These are phyloP conservation scores for Gracilaria vermiculophylla DNA, from an alignment of 23 red algal species.

Conservation along the genomic window DNA sequence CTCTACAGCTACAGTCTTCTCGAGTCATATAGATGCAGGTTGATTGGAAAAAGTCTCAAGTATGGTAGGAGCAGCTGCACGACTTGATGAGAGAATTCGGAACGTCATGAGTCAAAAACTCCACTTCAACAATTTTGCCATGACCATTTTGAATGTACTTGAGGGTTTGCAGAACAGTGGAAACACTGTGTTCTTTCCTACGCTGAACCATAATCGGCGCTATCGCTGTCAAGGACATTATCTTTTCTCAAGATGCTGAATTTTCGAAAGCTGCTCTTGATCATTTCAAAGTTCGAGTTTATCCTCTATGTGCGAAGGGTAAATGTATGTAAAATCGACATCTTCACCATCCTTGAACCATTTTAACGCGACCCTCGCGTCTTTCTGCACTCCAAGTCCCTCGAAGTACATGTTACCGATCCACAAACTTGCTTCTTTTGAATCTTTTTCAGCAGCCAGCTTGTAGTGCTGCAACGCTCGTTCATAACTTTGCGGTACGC, in stretches of 20 bases:
- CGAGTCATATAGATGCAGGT: no score
- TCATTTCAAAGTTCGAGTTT: not conserved
- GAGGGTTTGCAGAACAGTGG: not conserved
- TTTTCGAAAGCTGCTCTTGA: not conserved
- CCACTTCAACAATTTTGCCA: no score
- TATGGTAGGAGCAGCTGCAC: no score
- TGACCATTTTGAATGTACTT: not conserved
- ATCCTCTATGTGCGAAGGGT: not conserved
- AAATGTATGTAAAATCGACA: conserved; percentile 7
- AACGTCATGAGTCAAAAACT: no score
- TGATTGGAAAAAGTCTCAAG: no score
- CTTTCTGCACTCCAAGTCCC: conserved; percentile 28
- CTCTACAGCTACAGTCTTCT: no score
- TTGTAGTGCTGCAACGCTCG: conserved; percentile 16
- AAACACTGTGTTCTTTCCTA: not conserved
- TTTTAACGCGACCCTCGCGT: conserved; percentile 15
- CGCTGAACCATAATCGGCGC: not conserved
- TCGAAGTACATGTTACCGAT: conserved; percentile 35
- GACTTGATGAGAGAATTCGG: no score
- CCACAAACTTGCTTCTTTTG: conserved; percentile 18
- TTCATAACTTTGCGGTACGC: conserved; percentile 23
- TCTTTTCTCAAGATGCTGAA: not conserved
- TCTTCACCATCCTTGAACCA: conserved; percentile 18
- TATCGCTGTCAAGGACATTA: not conserved
- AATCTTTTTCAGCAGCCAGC: conserved; percentile 21